Evolutionary conservation across 176 grass and related monocot species (phyloP).

Genomic region (Triticum turgidum): DNA sequence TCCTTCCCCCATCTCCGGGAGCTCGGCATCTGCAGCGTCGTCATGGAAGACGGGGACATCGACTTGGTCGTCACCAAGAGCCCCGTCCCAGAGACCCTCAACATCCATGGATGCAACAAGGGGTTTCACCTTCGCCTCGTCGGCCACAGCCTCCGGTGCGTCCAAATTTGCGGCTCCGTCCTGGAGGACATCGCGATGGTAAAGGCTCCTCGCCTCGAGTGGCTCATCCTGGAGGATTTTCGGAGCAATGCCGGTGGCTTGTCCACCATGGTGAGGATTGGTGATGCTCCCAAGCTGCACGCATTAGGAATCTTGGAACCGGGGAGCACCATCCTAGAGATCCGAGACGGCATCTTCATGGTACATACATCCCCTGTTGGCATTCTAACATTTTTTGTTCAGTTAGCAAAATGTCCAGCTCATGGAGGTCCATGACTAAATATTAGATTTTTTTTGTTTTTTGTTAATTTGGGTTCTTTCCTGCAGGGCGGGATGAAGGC

Average conservation of each 20-base stretch:
- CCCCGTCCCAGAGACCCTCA: too few relatives aligned
- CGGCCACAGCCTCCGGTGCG: too few relatives aligned
- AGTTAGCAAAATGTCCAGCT: too few relatives aligned
- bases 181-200: background rate
- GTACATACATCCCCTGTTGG: background rate
- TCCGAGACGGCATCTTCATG: background rate
- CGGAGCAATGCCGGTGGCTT: background rate
- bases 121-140: too few relatives aligned
- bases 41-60: too few relatives aligned
- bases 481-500: background rate
- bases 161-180: background rate
- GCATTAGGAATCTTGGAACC: background rate
- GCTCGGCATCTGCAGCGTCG: too few relatives aligned
- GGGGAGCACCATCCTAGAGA: background rate
- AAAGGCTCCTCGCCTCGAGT: background rate
- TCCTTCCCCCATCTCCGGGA: background rate
- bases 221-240: background rate
- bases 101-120: too few relatives aligned
- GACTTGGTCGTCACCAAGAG: too few relatives aligned
- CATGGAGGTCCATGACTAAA: background rate
- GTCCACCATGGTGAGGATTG: conserved; percentile 16
- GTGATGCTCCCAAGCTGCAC: background rate
- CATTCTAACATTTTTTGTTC: too few relatives aligned
- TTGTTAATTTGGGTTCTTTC: background rate
- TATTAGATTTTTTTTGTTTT: too few relatives aligned